Percentiles rank a stretch among this genome's conserved stretches.
Conservation (phyloP, 1,139 yeast species). For the Taphrina sp. region DNA sequence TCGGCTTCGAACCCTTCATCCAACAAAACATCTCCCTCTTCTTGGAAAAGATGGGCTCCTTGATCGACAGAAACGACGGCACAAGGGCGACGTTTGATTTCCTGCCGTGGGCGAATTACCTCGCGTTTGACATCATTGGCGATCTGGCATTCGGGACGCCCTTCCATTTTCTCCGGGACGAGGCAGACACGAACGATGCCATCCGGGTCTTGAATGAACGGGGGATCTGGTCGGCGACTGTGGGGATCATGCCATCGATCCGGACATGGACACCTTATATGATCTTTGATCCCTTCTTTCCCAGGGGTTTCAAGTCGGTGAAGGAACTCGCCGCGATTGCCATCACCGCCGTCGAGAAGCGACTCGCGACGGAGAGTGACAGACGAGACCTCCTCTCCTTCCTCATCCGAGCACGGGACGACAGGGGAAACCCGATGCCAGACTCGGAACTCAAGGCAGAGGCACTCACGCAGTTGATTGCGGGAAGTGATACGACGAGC, state of each 20-base stretch:
- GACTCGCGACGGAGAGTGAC: neutral
- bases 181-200: conserved; percentile 20
- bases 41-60: conserved; percentile 18
- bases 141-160: conserved; percentile 32
- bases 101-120: conserved; percentile 30
- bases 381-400: conserved; percentile 21
- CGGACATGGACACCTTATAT: conserved; percentile 24
- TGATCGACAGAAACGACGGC: conserved; percentile 4
- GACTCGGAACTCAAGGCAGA: conserved; percentile 27
- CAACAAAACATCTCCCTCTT: conserved; percentile 12
- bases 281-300: conserved; percentile 25
- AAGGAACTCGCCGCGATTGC: conserved; percentile 23
- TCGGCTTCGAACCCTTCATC: conserved; percentile 27
- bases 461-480: conserved; percentile 31
- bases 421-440: conserved; percentile 28
- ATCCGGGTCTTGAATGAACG: conserved; percentile 22
- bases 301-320: conserved; percentile 21
- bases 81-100: conserved; percentile 9
- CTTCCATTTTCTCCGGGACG: conserved; percentile 20
- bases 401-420: conserved; percentile 28
- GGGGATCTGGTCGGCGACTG: conserved; percentile 29
- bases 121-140: conserved; percentile 32
- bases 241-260: conserved; percentile 27
- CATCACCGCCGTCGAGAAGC: conserved; percentile 23
- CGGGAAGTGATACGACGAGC: conserved; percentile 29